phyloP scores from a whole-genome alignment of 73 alveolate genomes.

The Blepharisma stoltei region DNA sequence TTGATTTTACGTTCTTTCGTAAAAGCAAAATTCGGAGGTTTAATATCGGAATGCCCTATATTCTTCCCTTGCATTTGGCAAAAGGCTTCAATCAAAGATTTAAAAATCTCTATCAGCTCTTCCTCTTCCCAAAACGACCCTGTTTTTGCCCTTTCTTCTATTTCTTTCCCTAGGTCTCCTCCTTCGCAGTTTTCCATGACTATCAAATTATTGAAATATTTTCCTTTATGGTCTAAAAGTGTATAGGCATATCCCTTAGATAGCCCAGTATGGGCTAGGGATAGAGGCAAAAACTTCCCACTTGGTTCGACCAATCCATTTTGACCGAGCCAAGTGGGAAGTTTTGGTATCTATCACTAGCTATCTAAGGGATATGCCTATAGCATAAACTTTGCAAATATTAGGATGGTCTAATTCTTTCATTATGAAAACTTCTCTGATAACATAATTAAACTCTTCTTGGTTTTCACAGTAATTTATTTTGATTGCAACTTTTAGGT shows the following conservation, averaged over 20 bases:
- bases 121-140: not conserved
- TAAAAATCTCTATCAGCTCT: not conserved
- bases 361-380: too few species aligned
- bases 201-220: not conserved
- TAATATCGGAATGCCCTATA: slow-evolving; percentile 11
- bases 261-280: too few species aligned
- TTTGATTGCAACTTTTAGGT: not conserved
- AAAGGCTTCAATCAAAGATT: not conserved
- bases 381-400: slow-evolving; percentile 25
- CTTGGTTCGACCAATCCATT: too few species aligned
- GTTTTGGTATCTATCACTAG: too few species aligned
- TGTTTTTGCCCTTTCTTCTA: not conserved
- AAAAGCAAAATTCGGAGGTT: not conserved
- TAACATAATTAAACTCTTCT: slow-evolving; percentile 6
- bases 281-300: too few species aligned
- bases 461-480: not conserved
- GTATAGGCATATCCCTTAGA: too few species aligned
- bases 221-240: not conserved
- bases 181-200: slow-evolving; percentile 13
- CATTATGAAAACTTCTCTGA: slow-evolving; percentile 9
- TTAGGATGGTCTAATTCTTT: not conserved
- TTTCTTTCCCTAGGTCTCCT: not conserved
- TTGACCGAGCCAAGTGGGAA: too few species aligned
- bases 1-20: not conserved
- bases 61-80: not conserved